Evolutionary conservation across 1,284 basidiomycete species (phyloP).

Genomic region (Tremellales sp.): DNA sequence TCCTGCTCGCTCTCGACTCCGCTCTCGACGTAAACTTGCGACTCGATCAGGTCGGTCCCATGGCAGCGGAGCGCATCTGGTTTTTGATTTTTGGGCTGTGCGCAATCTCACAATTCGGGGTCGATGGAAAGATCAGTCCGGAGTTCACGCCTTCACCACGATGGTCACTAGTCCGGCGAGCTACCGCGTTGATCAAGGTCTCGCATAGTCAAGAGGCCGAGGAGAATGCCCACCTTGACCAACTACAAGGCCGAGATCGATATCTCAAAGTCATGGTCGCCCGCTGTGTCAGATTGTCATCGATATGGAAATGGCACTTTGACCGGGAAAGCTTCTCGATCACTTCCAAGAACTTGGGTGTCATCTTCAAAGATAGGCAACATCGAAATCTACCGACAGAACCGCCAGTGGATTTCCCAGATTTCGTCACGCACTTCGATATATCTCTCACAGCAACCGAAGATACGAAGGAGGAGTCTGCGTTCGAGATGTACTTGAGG

Average conservation of each 20-base stretch:
- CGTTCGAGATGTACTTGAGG: conserved; percentile 72
- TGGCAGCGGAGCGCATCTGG: conserved; percentile 70
- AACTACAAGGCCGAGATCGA: conserved; percentile 62
- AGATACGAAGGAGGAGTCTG: conserved; percentile 59
- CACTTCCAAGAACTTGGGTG: conserved; percentile 62
- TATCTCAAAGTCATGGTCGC: conserved; percentile 71
- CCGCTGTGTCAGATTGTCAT: conserved; percentile 67
- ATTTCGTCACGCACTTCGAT: conserved; percentile 66
- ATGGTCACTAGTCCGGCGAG: conserved; percentile 64
- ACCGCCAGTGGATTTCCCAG: conserved; percentile 63
- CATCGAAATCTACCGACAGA: conserved; percentile 77
- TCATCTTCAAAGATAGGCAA: conserved; percentile 74
- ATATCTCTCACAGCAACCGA: conserved; percentile 57
- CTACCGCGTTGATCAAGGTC: conserved; percentile 62
- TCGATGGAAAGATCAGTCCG: conserved; percentile 53
- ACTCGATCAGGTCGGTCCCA: conserved; percentile 44
- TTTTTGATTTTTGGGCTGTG: conserved; percentile 65
- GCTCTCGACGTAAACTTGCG: conserved; percentile 37
- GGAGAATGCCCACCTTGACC: conserved; percentile 47
- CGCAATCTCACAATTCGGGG: conserved; percentile 73
- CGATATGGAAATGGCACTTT: conserved; percentile 71
- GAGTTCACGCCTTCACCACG: conserved; percentile 55
- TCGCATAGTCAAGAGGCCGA: conserved; percentile 57
- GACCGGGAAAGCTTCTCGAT: conserved; percentile 61
- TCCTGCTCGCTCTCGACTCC: conserved; percentile 49